Evolutionary conservation across 106 monocot genomes (phyloP).

Genomic region (Iris macrosiphon): DNA sequence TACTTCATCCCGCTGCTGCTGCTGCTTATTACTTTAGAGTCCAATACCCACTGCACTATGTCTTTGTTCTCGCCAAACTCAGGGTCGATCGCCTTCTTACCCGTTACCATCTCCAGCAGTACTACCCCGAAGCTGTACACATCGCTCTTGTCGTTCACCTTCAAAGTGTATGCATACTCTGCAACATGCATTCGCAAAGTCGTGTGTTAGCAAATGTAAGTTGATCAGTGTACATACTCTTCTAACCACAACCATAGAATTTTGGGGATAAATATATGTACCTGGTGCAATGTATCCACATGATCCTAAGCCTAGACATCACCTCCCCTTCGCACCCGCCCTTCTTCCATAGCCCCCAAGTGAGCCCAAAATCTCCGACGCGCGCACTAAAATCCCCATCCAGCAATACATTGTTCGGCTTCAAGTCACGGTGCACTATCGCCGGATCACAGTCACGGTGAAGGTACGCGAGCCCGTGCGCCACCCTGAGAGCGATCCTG

Average conservation of each 20-base stretch:
- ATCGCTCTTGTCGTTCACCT: conserved; percentile 57
- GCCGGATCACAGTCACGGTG: conserved; percentile 56
- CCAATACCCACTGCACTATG: conserved; percentile 41
- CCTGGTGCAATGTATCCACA: conserved; percentile 65
- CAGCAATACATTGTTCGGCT: conserved; percentile 46
- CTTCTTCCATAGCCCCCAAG: conserved; percentile 6
- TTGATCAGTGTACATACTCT: neutral
- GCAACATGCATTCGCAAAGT: neutral
- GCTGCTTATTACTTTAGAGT: too few relatives aligned
- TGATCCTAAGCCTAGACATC: conserved; percentile 38
- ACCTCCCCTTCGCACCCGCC: neutral
- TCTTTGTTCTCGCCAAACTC: conserved; percentile 36
- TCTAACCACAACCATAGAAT: neutral
- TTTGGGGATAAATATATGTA: too few relatives aligned
- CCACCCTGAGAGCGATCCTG: conserved; percentile 35
- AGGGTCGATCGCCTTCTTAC: conserved; percentile 34
- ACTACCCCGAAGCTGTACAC: conserved; percentile 55
- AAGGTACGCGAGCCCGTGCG: conserved; percentile 48
- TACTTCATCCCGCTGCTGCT: too few relatives aligned
- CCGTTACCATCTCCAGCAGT: conserved; percentile 52
- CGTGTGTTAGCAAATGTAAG: neutral
- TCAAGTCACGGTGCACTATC: conserved; percentile 49
- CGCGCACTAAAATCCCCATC: conserved; percentile 40
- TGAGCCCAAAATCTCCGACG: conserved; percentile 45
- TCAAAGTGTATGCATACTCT: conserved; percentile 61